Evolutionary conservation across 2,329 filamentous ascomycete genomes (phyloP).

Genomic region (Didymella segeticola): DNA sequence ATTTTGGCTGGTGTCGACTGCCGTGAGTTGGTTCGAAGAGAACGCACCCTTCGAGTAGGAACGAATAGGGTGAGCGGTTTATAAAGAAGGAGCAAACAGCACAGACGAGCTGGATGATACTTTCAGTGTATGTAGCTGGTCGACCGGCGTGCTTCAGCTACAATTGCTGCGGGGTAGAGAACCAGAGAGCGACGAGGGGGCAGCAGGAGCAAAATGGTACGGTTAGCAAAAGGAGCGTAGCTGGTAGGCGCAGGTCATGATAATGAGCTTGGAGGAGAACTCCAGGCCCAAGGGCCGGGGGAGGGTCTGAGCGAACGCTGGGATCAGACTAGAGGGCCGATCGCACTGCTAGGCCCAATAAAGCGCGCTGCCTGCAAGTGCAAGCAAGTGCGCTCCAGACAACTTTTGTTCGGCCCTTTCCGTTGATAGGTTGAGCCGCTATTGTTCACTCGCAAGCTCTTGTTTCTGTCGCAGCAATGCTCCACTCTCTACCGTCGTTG

Average conservation of each 20-base stretch:
- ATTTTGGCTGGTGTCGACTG: slow-evolving; percentile 8
- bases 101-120: neutral
- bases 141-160: slow-evolving; percentile 26
- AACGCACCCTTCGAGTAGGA: slow-evolving; percentile 2
- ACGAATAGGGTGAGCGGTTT: slow-evolving; percentile 2
- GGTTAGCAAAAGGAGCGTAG: slow-evolving; percentile 15
- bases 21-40: slow-evolving; percentile 2
- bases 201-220: slow-evolving; percentile 12
- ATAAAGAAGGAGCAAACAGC: slow-evolving; percentile 23
- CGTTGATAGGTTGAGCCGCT: slow-evolving; percentile 16
- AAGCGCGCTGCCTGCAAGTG: slow-evolving; percentile 3
- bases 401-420: slow-evolving; percentile 15
- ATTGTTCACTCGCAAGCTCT: slow-evolving; percentile 9
- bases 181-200: slow-evolving; percentile 20
- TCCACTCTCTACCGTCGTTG: slow-evolving; percentile 6
- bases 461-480: slow-evolving; percentile 8
- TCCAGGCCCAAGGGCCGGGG: slow-evolving; percentile 20
- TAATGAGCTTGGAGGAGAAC: slow-evolving; percentile 22
- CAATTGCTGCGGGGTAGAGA: slow-evolving; percentile 17
- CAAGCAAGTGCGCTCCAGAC: neutral
- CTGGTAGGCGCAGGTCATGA: slow-evolving; percentile 23
- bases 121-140: slow-evolving; percentile 22
- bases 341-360: slow-evolving; percentile 10
- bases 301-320: slow-evolving; percentile 29
- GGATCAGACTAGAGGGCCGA: slow-evolving; percentile 19